Conservation (phyloP, 495 filamentous ascomycete species). For the Aspergillus incahuasiensis region DNA sequence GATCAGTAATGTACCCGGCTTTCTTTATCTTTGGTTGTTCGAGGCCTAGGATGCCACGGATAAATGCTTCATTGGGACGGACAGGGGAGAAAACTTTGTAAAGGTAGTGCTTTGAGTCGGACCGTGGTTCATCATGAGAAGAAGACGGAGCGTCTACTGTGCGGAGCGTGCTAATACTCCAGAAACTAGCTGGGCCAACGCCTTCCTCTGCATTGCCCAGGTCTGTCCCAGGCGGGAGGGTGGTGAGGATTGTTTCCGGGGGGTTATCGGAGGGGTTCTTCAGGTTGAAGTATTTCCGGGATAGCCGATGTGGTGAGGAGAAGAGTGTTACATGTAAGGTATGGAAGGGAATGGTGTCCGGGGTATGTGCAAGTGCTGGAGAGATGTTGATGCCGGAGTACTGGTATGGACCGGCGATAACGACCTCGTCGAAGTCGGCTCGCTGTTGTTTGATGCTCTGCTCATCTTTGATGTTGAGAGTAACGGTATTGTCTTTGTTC, state of each 20-base stretch:
- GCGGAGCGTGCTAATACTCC: slow-evolving; percentile 75
- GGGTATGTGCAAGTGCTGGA: slow-evolving; percentile 48
- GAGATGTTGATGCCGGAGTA: slow-evolving; percentile 61
- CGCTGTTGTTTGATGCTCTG: slow-evolving; percentile 19
- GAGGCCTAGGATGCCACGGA: slow-evolving; percentile 44
- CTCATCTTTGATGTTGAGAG: slow-evolving; percentile 39
- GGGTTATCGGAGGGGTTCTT: slow-evolving; percentile 43
- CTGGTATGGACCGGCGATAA: slow-evolving; percentile 75
- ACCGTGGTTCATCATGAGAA: slow-evolving; percentile 24
- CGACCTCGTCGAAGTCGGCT: slow-evolving; percentile 82
- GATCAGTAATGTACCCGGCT: slow-evolving; percentile 27
- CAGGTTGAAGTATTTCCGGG: slow-evolving; percentile 66
- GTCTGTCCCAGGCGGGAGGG: slow-evolving; percentile 57
- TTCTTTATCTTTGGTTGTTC: slow-evolving; percentile 20
- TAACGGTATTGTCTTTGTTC: slow-evolving; percentile 45
- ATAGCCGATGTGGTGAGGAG: slow-evolving; percentile 65
- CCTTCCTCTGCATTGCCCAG: slow-evolving; percentile 45
- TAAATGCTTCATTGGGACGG: slow-evolving; percentile 56
- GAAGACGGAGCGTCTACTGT: slow-evolving; percentile 40
- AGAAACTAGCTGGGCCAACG: slow-evolving; percentile 72
- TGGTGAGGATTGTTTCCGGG: slow-evolving; percentile 78
- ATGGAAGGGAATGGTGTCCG: slow-evolving; percentile 75
- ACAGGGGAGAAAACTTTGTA: slow-evolving; percentile 95
- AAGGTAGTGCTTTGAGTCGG: slow-evolving; percentile 58
- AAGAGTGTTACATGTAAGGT: slow-evolving; percentile 85